A percentile compares a stretch with the other conserved stretches of the same genome.
Evolutionary conservation across 306 rosid genomes (phyloP).

Genomic region (Castanospermum australe): DNA sequence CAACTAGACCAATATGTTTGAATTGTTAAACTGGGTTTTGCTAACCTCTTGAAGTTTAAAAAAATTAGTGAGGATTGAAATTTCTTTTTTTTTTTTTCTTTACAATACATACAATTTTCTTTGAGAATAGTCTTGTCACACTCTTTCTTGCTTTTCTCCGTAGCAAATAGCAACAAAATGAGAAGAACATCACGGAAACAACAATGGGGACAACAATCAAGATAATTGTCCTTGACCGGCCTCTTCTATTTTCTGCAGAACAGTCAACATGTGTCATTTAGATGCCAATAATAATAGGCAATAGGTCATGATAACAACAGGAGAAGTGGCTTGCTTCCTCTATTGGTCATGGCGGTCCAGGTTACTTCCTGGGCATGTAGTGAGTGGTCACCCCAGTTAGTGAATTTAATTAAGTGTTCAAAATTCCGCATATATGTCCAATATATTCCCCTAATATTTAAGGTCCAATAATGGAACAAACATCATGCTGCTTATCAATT

Average conservation of each 20-base stretch:
- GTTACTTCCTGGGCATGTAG: no score
- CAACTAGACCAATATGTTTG: not conserved
- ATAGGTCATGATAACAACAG: no score
- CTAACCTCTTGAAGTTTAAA: not conserved
- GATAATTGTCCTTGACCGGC: not conserved
- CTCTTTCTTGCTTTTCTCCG: slow-evolving; percentile 6
- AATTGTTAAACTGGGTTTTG: not conserved
- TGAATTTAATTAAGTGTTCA: no score
- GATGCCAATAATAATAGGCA: no score
- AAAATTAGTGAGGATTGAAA: not conserved
- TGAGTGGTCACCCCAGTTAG: no score
- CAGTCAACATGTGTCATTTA: not conserved
- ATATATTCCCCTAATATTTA: no score
- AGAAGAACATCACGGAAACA: not conserved
- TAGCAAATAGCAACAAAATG: not conserved
- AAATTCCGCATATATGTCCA: no score
- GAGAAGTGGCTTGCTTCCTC: no score
- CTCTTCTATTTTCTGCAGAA: not conserved
- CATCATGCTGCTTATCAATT: no score
- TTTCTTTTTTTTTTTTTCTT: not conserved
- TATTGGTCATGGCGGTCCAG: no score
- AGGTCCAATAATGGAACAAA: no score
- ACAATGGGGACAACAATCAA: not conserved
- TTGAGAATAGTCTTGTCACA: not conserved
- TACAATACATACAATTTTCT: slow-evolving; percentile 14